Evolutionary conservation across 306 rosid genomes (phyloP), one percentile per base, ranked within the genome.

Genomic region (Acacia confusa): DNA sequence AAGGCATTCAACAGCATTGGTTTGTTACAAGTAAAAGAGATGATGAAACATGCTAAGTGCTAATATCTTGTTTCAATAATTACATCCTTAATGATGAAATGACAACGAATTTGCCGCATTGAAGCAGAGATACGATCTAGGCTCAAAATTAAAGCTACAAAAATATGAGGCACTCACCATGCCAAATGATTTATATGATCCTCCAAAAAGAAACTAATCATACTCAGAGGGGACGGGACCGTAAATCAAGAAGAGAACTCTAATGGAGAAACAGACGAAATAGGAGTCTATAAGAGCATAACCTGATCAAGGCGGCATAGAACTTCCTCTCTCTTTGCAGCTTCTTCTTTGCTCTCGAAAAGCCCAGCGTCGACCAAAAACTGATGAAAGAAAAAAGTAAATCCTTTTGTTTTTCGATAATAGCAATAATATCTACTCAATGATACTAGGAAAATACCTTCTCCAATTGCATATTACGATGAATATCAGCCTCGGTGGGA

Each of bases 361-460:
- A 93, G 97, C 84, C 88, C 97, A 78, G 92, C 90, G 87, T 93
- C 94, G 70, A 89, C 74, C 88, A 95, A 82, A 55, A 89, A 92
- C 99, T 95, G 44, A 50, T 5, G 58, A 66, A 66, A 10, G 15
- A 67, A 66, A 53, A n/a, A 34, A 67, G 55, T 36, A 10, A 72
- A 27, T 72, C 4, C 4, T 28, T 16, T 45, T 25, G 2, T n/a
- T 16, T 48, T 28, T 2, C 4, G 2, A 43, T 6, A 25, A 45
- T 9, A 28, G 17, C 48, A 40, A 69, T 69, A n/a, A 69, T 17
- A 78, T 71, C 14, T 17, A 24, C 24, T 20, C 4, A 57, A 13
- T 57, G 25, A 57, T 40, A 27, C 38, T 47, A 57, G 20, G 17
- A 5, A 36, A 15, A 16, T 72, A 95, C 99, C 94, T 80, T 90